Evolutionary conservation across 2,329 filamentous ascomycete species (phyloP), one percentile per base, ranked within the genome.

Genomic region (Phoma herbarum): DNA sequence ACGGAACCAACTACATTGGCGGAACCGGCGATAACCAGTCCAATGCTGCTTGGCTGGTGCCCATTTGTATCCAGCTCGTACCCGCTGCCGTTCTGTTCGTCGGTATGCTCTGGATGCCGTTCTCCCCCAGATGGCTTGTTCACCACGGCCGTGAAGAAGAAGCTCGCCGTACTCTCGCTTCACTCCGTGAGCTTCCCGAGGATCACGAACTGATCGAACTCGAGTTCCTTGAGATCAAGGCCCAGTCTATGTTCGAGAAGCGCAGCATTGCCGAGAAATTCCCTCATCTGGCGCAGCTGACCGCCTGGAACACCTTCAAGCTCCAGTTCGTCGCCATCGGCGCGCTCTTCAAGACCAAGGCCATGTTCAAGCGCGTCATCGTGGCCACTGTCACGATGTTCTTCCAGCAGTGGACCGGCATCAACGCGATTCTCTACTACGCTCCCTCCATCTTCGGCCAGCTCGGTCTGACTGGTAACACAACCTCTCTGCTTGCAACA

Each of bases 221-320:
- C 1, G 91, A 94, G 69, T 92, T 90, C 70, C 84, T 92, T n/a
- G 91, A 94, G 73, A 93, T 94, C 78, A 91, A 91, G 74, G 90
- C 90, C 0, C 89, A 92, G 73, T 88, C 87, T 0, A 75, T 90
- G 18, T 95, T 94, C 65, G 90, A 94, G 76, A 91, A 93, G 77
- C 86, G 0, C 82, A 89, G 10, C 84, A 85, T 82, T 78, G 16
- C 80, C 0, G 87, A 90, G 61, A 82, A 88, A 23, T 92, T 90
- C 74, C 90, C 90, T 0, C 80, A 88, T 31, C 79, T 90, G 14
- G 79, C 82, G 2, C 82, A 88, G 58, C 81, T 82, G 49, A 90
- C 86, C 0, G 63, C 77, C 80, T 1, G 84, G 82, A 85, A 63
- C 88, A 90, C 72, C 83, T 78, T n/a, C 53, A 77, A 78, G 57